Evolutionary conservation across 1,139 yeast species (phyloP), one percentile per base, ranked within the genome.

Genomic region (Magnusiomyces fungicola): DNA sequence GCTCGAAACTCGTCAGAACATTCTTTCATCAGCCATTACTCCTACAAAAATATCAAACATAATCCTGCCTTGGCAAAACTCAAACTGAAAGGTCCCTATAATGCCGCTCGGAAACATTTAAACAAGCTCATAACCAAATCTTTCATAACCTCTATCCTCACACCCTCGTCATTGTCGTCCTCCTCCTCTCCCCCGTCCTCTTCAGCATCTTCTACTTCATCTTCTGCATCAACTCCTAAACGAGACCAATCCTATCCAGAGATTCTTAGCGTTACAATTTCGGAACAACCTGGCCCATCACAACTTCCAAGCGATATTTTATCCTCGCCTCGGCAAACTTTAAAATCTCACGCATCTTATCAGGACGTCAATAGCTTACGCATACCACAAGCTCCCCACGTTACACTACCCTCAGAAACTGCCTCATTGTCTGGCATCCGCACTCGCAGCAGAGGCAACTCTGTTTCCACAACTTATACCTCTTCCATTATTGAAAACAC

Each of bases 101-200:
- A 45, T 34, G 30, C 49, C 3, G 51, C 51, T 18, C 42, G 50
- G 5, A 48, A 48, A 29, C 47, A 46, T 9, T 21, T 51, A 24
- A 58, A 55, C 42, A 47, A 47, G 38, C 45, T 56, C 25, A 53
- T 57, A 27, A 51, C 48, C 45, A 54, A 50, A 48, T 50, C 53
- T 10, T 32, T 56, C 18, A 23, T 54, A 3, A 55, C 58, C 21
- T 52, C 59, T 14, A 52, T 56, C 44, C 45, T 56, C 25, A 25
- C 47, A 27, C 37, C 52, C 40, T 7, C 48, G 43, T 12, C 46
- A 47, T 39, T 51, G 40, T 33, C 51, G 36, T 21, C 54, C 51
- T 14, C 43, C 33, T 43, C 45, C 41, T 9, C 50, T 38, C 16
- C 50, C 47, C 33, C 53, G 34, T 32, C 51, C 44, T 16, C 38